A percentile compares a stretch with the other conserved stretches of the same genome.
Conservation (phyloP, 1,284 basidiomycete species). For the Rhodotorula sp. region DNA sequence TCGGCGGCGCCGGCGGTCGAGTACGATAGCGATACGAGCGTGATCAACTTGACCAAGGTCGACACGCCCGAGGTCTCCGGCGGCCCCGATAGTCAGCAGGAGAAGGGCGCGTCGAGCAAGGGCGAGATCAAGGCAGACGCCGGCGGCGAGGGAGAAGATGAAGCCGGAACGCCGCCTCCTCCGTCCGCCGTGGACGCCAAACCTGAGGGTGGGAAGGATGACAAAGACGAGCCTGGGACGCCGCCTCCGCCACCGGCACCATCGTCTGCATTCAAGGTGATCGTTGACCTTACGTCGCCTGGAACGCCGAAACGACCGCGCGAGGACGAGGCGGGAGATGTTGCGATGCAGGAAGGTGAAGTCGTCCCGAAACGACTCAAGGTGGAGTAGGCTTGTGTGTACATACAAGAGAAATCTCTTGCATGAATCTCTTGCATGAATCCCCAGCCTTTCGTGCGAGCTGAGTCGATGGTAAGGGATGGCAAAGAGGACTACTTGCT, state of each 20-base stretch:
- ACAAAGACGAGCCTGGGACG: conserved; percentile 12
- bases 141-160: not conserved
- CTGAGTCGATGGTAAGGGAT: too few relatives aligned
- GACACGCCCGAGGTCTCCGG: not conserved
- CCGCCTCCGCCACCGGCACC: not conserved
- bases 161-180: not conserved
- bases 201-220: not conserved
- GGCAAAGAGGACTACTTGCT: too few relatives aligned
- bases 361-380: conserved; percentile 4
- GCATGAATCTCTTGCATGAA: too few relatives aligned
- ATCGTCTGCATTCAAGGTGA: not conserved
- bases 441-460: too few relatives aligned
- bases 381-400: not conserved
- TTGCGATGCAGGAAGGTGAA: conserved; percentile 15
- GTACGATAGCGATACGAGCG: conserved; percentile 7
- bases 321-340: conserved; percentile 12
- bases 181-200: not conserved
- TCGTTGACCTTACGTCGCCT: conserved; percentile 3
- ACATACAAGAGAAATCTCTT: too few relatives aligned
- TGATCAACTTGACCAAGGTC: not conserved
- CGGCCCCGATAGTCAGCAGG: not conserved
- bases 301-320: conserved; percentile 29
- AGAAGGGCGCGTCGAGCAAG: not conserved
- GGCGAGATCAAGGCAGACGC: not conserved
- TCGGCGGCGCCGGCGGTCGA: not conserved